These are phyloP conservation scores for Cryptosporidium baileyi DNA, from an alignment of 169 alveolate genomes.

Conservation along the genomic window DNA sequence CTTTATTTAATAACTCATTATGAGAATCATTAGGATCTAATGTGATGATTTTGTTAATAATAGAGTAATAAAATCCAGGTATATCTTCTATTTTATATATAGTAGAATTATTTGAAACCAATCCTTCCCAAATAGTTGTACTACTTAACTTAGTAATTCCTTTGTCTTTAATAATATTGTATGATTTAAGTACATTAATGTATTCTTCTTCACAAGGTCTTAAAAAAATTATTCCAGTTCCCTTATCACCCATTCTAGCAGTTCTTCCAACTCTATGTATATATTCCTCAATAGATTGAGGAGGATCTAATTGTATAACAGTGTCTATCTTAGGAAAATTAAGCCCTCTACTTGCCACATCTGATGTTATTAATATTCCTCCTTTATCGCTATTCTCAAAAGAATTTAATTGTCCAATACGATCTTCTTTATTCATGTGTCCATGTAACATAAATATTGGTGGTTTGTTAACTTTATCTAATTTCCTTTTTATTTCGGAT, in stretches of 20 bases:
- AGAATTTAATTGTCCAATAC: constrained; percentile 42
- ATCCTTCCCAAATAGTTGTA: constrained; percentile 67
- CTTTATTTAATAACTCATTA: constrained; percentile 50
- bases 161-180: not conserved
- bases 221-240: constrained; percentile 81
- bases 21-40: constrained; percentile 40
- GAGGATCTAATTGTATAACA: constrained; percentile 92
- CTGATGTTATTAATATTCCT: constrained; percentile 88
- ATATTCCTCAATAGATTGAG: constrained; percentile 90
- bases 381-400: constrained; percentile 53
- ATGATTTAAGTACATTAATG: constrained; percentile 27
- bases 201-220: constrained; percentile 74
- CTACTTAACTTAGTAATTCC: constrained; percentile 24
- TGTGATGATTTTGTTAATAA: constrained; percentile 45
- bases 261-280: constrained; percentile 95
- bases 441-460: constrained; percentile 68
- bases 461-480: not conserved
- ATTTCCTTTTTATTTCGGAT: not conserved
- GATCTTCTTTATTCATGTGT: constrained; percentile 47
- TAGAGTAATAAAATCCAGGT: constrained; percentile 53
- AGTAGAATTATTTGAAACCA: constrained; percentile 14
- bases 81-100: constrained; percentile 55
- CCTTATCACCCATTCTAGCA: constrained; percentile 91
- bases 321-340: constrained; percentile 89
- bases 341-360: constrained; percentile 94